Percentiles rank a stretch among this genome's conserved stretches.
Evolutionary conservation across 1,284 basidiomycete species (phyloP).

Genomic region (Microbotryum intermedium): DNA sequence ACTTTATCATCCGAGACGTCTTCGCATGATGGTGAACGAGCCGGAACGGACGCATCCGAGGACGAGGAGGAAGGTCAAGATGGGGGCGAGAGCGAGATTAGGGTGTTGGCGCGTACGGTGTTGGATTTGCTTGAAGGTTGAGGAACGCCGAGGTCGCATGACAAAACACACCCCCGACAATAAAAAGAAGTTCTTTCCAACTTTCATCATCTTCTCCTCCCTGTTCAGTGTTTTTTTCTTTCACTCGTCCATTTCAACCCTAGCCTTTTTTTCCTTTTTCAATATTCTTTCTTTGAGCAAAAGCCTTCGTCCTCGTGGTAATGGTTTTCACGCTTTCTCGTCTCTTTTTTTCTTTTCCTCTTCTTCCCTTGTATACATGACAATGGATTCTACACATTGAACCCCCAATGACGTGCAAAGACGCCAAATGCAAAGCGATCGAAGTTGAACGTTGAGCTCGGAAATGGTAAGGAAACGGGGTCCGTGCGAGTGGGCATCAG

Average conservation of each 20-base stretch:
- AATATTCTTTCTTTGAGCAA: not conserved
- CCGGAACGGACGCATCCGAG: slow-evolving; percentile 20
- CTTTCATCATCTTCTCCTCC: not conserved
- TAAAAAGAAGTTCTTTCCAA: not conserved
- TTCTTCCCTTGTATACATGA: too few species aligned
- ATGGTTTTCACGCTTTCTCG: not conserved
- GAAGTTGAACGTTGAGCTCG: too few species aligned
- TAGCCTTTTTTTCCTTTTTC: slow-evolving; percentile 4
- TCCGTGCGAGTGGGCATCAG: too few species aligned
- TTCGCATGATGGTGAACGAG: slow-evolving; percentile 1
- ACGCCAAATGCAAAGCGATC: too few species aligned
- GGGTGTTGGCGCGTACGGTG: slow-evolving; percentile 70
- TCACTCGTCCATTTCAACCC: not conserved
- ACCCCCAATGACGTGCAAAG: too few species aligned
- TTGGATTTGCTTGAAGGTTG: slow-evolving; percentile 63
- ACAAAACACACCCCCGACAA: too few species aligned
- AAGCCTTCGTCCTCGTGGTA: not conserved
- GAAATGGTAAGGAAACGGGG: too few species aligned
- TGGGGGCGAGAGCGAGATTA: slow-evolving; percentile 77
- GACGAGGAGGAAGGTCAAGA: slow-evolving; percentile 42
- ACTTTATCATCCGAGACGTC: slow-evolving; percentile 55
- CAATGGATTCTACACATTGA: too few species aligned
- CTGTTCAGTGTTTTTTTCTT: not conserved
- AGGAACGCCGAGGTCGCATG: not conserved
- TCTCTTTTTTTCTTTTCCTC: not conserved